A percentile compares a stretch with the other conserved stretches of the same genome.
Conservation (phyloP, 2,329 filamentous ascomycete genomes). For the Clarireedia paspali region DNA sequence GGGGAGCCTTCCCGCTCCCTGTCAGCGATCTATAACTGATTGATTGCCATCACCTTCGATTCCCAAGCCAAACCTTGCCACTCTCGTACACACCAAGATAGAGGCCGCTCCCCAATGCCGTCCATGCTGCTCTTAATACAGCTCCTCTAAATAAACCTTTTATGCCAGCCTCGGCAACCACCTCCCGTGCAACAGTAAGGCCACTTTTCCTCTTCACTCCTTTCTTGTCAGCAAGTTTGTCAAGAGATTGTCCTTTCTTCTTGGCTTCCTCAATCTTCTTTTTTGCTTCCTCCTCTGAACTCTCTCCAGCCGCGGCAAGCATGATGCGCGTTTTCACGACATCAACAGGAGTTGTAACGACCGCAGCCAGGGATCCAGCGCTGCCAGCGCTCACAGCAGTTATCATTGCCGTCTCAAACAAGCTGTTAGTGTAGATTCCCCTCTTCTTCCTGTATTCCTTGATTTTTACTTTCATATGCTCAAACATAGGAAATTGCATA, state of each 20-base stretch:
- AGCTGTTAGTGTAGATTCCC: constrained; percentile 16
- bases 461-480: constrained; percentile 54
- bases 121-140: constrained; percentile 68
- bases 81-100: constrained; percentile 85
- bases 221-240: constrained; percentile 24
- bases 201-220: constrained; percentile 35
- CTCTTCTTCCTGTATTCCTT: constrained; percentile 35
- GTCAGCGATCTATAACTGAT: not conserved
- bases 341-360: constrained; percentile 82
- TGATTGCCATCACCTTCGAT: constrained; percentile 6
- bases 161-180: constrained; percentile 60
- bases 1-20: too few species aligned
- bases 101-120: constrained; percentile 71
- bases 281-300: constrained; percentile 23
- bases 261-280: constrained; percentile 20
- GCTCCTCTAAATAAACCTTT: constrained; percentile 73
- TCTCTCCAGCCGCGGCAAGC: constrained; percentile 47
- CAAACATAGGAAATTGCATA: constrained; percentile 82
- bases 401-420: constrained; percentile 61
- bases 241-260: constrained; percentile 22
- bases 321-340: constrained; percentile 88
- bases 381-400: constrained; percentile 67
- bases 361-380: constrained; percentile 67
- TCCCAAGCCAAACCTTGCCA: constrained; percentile 55
- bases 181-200: constrained; percentile 54